Evolutionary conservation across 371 early-diverging fungal species (phyloP).

Genomic region (Saksenaea oblongispora): DNA sequence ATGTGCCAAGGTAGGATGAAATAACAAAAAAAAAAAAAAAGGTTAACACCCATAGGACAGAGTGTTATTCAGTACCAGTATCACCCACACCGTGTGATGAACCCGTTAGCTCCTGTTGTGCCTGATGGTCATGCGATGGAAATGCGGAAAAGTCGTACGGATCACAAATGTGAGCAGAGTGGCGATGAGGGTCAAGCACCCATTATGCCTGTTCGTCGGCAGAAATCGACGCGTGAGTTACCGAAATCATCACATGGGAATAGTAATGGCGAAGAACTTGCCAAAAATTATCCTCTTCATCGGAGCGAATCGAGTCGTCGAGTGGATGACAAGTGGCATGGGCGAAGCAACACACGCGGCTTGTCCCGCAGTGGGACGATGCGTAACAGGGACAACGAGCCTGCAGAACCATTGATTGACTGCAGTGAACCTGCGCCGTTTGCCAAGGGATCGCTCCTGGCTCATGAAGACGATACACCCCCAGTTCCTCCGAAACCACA

Average conservation of each 20-base stretch:
- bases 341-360: constrained; percentile 15
- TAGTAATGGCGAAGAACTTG: background rate
- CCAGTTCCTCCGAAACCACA: background rate
- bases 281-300: constrained; percentile 9
- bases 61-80: constrained; percentile 38
- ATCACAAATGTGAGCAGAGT: background rate
- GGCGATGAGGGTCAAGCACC: constrained; percentile 6
- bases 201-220: constrained; percentile 26
- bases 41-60: constrained; percentile 15
- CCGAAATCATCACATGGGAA: background rate
- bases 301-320: constrained; percentile 26
- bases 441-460: constrained; percentile 36
- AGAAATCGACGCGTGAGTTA: constrained; percentile 40
- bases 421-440: constrained; percentile 22
- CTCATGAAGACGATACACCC: constrained; percentile 21
- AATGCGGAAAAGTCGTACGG: background rate
- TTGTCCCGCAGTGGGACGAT: constrained; percentile 26
- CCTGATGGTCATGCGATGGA: constrained; percentile 5
- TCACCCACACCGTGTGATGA: constrained; percentile 32
- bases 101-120: constrained; percentile 35
- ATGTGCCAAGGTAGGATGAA: constrained; percentile 65
- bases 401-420: constrained; percentile 23
- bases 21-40: background rate
- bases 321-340: constrained; percentile 6
- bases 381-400: constrained; percentile 6